Base-by-base conservation (phyloP, 2,329 filamentous ascomycete species). In the Exophiala aquamarina region DNA sequence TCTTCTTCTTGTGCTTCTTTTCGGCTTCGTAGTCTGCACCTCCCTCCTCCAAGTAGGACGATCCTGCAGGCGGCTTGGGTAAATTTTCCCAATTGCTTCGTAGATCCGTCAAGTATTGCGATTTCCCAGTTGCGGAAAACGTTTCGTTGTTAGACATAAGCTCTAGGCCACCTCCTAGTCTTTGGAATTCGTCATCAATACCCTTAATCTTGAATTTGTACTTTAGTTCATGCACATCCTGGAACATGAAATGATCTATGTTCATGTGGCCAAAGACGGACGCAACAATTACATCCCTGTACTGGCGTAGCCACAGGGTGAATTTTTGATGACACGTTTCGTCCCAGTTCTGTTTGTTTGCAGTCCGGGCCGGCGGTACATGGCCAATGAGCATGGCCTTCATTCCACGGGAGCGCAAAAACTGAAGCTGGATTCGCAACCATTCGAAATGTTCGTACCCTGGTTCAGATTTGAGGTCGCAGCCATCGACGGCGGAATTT, bases 251-350 rank as follows among this genome's bases (percentile, higher is more conserved):
- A 66, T 98, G 93, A 61, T 98, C 93, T 56, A 96, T 87, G 63
- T 98, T 98, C 93, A 98, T 97, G 65, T 98, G 93, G 1, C 92
- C 93, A 62, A 87, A 98, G 4, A 95, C 63, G 19, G 82, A 83
- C 10, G 81, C 83, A 15, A 91, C 77, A 15, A 98, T 77, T 29
- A 98, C 85, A 65, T 98, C 93, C 26, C 93, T 86, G 67, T 90
- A 98, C 66, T 94, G 89, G 58, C 83, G 80, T 61, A 92, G 72
- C 89, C 91, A 97, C 3, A 97, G 72, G 0, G 89, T 87, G 68
- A 95, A 98, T 65, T 95, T 96, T 66, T 96, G 92, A 91, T 92
- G 98, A 70, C 93, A 98, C 0, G 87, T 90, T 73, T 97, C 92
- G 57, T 96, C 90, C 93, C 93, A 98, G 52, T 82, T 83, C 61